phyloP scores from a whole-genome alignment of 2,329 filamentous ascomycete species.

The Beauveria asiatica region DNA sequence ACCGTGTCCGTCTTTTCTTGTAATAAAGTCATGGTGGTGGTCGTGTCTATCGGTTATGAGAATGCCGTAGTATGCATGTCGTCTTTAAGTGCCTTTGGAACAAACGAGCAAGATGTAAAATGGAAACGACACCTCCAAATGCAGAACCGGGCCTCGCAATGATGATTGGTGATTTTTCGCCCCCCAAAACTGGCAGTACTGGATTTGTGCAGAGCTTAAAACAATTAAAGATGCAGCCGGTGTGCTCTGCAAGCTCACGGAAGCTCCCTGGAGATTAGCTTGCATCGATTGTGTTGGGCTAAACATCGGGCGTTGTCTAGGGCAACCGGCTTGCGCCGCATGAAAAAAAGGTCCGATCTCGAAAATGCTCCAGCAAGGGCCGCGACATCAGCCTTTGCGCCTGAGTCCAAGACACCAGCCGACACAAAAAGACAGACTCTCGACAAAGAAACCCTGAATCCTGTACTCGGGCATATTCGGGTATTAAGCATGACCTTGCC shows the following conservation, averaged over 20 bases:
- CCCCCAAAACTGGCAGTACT: background rate
- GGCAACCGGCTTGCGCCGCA: slow-evolving; percentile 23
- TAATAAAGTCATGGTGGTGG: slow-evolving; percentile 34
- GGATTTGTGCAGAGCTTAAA: background rate
- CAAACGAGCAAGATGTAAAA: background rate
- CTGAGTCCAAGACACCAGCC: background rate
- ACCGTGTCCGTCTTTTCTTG: slow-evolving; percentile 39
- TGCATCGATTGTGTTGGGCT: slow-evolving; percentile 16
- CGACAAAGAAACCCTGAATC: no score
- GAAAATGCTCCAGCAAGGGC: background rate
- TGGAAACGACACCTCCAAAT: background rate
- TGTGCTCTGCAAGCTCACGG: background rate
- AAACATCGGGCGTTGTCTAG: slow-evolving; percentile 28
- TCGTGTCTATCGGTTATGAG: slow-evolving; percentile 16
- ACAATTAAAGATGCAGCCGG: slow-evolving; percentile 1
- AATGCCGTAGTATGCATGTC: slow-evolving; percentile 24
- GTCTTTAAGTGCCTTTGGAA: slow-evolving; percentile 15
- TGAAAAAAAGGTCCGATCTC: background rate
- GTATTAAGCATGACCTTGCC: background rate
- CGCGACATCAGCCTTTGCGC: background rate
- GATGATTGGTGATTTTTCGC: background rate
- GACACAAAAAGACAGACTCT: background rate
- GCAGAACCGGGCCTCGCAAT: background rate
- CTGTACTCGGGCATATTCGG: background rate
- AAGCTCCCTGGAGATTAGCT: background rate